Evolutionary conservation across 140 eudicot species (phyloP).

Genomic region (Anethum foeniculum): DNA sequence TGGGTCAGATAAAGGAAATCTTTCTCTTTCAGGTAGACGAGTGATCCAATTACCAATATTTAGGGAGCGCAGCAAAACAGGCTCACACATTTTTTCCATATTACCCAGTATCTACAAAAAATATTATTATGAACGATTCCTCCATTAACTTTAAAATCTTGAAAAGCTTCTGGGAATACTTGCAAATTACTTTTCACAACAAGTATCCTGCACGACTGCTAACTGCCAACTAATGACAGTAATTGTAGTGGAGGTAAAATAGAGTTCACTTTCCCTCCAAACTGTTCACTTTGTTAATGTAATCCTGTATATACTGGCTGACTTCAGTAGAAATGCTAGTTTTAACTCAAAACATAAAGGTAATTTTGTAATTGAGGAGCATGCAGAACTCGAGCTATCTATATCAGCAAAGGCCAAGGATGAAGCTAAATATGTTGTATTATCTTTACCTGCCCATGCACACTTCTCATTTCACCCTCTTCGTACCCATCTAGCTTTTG

Average conservation of each 20-base stretch:
- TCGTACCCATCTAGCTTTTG: constrained; percentile 99
- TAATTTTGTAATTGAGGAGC: background rate
- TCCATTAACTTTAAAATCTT: background rate
- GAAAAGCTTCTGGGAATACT: background rate
- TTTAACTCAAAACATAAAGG: background rate
- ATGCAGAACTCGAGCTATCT: background rate
- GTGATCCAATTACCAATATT: too few relatives aligned
- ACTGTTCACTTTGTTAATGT: background rate
- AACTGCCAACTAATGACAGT: background rate
- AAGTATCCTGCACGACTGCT: background rate
- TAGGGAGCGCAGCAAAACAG: background rate
- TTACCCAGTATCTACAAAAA: background rate
- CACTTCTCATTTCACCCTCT: constrained; percentile 98
- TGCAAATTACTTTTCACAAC: background rate
- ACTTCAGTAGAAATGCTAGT: background rate
- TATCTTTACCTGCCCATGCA: constrained; percentile 77
- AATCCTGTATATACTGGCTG: background rate
- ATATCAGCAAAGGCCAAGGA: background rate
- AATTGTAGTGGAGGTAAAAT: background rate
- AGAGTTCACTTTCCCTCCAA: background rate
- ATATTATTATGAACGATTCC: background rate
- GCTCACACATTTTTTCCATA: background rate
- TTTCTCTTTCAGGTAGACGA: background rate
- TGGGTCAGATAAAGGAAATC: background rate
- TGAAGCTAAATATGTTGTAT: background rate